Evolutionary conservation across 176 grass and related monocot species (phyloP).

Genomic region (Lolium perenne): DNA sequence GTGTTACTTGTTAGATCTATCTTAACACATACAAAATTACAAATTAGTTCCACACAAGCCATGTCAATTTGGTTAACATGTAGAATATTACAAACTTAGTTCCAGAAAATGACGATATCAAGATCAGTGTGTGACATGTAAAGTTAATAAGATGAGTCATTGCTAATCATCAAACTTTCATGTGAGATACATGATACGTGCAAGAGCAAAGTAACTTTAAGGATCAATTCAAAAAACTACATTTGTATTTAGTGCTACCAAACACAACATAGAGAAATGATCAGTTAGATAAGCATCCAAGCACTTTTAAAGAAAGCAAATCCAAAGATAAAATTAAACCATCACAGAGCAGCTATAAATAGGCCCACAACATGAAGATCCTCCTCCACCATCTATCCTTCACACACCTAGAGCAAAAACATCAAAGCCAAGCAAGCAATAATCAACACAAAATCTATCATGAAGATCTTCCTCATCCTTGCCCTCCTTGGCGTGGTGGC

Average conservation of each 20-base stretch:
- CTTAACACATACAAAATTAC: too few species aligned
- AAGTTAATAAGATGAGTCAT: background rate
- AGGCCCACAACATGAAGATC: background rate
- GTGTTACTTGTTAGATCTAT: too few species aligned
- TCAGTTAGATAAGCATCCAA: too few species aligned
- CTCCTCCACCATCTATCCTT: background rate
- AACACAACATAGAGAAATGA: background rate
- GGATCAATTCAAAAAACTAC: background rate
- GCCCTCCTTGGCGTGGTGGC: background rate
- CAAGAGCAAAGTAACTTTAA: background rate
- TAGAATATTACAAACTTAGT: background rate
- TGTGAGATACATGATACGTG: background rate
- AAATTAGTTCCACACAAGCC: too few species aligned
- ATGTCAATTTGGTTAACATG: too few species aligned
- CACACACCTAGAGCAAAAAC: background rate
- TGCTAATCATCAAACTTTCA: background rate
- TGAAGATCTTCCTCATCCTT: background rate
- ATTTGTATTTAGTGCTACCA: too few species aligned
- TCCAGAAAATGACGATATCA: background rate
- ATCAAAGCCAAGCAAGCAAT: background rate
- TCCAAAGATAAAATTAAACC: background rate
- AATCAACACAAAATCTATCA: background rate
- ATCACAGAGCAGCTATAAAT: conserved; percentile 13
- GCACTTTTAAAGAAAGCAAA: background rate
- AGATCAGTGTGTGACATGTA: background rate